Evolutionary conservation across 495 filamentous ascomycete species (phyloP).

Genomic region (Rhizodiscina lignyota): DNA sequence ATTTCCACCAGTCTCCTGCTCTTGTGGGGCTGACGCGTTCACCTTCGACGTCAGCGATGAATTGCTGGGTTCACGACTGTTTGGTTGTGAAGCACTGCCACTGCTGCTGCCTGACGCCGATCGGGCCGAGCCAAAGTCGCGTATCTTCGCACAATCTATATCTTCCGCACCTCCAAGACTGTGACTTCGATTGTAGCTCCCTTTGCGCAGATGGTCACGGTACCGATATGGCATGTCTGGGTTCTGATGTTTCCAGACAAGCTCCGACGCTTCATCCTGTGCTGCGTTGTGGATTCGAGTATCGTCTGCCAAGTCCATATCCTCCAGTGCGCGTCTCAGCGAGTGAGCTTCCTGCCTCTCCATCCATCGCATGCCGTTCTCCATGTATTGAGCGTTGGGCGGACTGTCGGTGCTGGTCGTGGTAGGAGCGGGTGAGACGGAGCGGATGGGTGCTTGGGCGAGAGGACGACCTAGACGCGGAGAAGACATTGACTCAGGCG

Average conservation of each 20-base stretch:
- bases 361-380: conserved; percentile 66
- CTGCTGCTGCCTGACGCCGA: conserved; percentile 6
- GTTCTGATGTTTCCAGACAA: conserved; percentile 74
- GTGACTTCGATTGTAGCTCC: conserved; percentile 44
- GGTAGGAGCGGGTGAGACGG: no score
- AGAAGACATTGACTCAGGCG: no score
- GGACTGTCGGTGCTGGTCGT: no score
- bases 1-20: no score
- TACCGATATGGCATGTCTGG: conserved; percentile 36
- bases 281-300: conserved; percentile 51
- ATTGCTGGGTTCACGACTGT: conserved; percentile 10
- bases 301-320: conserved; percentile 50
- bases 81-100: conserved; percentile 10
- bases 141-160: not conserved
- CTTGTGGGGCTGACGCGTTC: no score
- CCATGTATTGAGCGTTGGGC: no score
- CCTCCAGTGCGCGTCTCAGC: conserved; percentile 62
- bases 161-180: conserved; percentile 27
- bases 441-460: no score
- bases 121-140: conserved; percentile 6
- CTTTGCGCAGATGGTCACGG: conserved; percentile 40
- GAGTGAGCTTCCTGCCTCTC: conserved; percentile 73
- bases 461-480: no score
- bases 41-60: conserved; percentile 14
- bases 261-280: conserved; percentile 70